These are phyloP conservation scores for Salix brachista DNA, from an alignment of 345 rosid species.

Conservation along the genomic window DNA sequence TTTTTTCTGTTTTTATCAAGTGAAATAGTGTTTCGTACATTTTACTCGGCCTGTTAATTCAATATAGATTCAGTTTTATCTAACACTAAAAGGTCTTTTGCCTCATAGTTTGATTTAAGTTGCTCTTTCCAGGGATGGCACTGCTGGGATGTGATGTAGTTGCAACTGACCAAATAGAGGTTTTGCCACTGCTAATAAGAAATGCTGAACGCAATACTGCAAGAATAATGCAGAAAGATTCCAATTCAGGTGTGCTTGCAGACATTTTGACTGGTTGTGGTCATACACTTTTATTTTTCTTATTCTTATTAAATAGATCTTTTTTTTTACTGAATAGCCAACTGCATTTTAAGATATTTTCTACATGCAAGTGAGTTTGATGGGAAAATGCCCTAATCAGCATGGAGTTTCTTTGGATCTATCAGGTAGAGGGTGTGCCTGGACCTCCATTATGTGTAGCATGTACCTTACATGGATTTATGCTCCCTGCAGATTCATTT, in stretches of 20 bases:
- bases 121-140: conserved; percentile 66
- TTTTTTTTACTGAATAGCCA: no score
- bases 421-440: conserved; percentile 1
- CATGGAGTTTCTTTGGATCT: neutral
- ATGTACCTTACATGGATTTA: conserved; percentile 6
- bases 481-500: conserved; percentile 55
- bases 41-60: neutral
- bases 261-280: neutral
- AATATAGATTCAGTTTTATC: conserved; percentile 3
- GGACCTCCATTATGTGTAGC: neutral
- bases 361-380: neutral
- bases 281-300: neutral
- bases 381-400: neutral
- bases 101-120: conserved; percentile 8
- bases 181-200: conserved; percentile 69
- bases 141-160: conserved; percentile 82
- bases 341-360: neutral
- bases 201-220: conserved; percentile 78
- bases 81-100: neutral
- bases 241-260: conserved; percentile 47
- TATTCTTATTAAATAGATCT: neutral
- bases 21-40: neutral
- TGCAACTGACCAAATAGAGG: conserved; percentile 79
- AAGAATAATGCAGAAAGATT: conserved; percentile 62
- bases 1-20: neutral